phyloP scores from a whole-genome alignment of 257 asterid species.

The Echium plantagineum region DNA sequence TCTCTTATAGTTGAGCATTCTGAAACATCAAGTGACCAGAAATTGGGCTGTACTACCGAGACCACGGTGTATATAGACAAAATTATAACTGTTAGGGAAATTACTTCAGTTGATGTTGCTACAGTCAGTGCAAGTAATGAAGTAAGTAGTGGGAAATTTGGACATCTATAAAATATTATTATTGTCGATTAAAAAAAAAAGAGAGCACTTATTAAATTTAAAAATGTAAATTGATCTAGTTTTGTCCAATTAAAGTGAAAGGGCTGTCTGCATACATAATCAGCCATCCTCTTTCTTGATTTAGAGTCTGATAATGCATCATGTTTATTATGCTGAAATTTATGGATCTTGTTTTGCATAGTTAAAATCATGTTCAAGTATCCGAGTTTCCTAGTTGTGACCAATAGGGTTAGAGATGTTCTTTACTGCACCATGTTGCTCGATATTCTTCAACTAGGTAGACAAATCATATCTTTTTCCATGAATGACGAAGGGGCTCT shows the following conservation, averaged over 20 bases:
- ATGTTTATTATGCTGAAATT: too few relatives aligned
- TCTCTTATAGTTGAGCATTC: slow-evolving; percentile 22
- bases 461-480: too few relatives aligned
- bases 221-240: not conserved
- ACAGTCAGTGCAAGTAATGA: slow-evolving; percentile 25
- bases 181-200: not conserved
- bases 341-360: too few relatives aligned
- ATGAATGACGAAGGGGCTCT: too few relatives aligned
- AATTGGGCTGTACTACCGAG: slow-evolving; percentile 30
- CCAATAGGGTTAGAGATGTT: too few relatives aligned
- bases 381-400: too few relatives aligned
- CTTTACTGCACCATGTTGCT: too few relatives aligned
- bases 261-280: too few relatives aligned
- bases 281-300: too few relatives aligned
- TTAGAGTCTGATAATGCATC: too few relatives aligned
- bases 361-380: too few relatives aligned
- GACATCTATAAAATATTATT: not conserved
- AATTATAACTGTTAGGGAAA: slow-evolving; percentile 54
- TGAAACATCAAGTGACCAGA: slow-evolving; percentile 17
- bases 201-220: not conserved
- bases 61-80: slow-evolving; percentile 63
- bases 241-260: not conserved
- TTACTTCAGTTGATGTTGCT: slow-evolving; percentile 33
- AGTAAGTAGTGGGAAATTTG: slow-evolving; percentile 24
- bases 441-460: too few relatives aligned